A percentile compares a stretch with the other conserved stretches of the same genome.
Evolutionary conservation across 768 basidiomycete species (phyloP).

Genomic region (Infundibulicybe gibba): DNA sequence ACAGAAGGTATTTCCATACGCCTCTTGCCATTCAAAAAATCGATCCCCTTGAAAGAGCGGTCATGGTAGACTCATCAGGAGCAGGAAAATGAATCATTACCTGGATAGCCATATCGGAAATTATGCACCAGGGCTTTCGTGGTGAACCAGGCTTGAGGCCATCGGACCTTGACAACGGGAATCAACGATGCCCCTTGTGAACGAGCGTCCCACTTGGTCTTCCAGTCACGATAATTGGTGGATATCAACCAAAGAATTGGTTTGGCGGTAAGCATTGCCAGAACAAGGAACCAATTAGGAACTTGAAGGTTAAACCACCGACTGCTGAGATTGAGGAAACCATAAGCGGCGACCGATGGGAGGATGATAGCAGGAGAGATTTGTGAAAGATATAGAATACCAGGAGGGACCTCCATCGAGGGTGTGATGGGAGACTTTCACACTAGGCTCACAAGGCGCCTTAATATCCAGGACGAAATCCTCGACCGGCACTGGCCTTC

Average conservation of each 20-base stretch:
- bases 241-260: background rate
- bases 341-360: background rate
- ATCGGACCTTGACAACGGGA: background rate
- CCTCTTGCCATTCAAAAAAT: conserved; percentile 15
- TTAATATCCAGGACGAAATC: too few relatives aligned
- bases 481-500: too few relatives aligned
- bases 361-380: background rate
- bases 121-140: background rate
- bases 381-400: background rate
- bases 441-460: too few relatives aligned
- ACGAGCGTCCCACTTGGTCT: background rate
- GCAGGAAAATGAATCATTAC: background rate
- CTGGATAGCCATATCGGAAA: background rate
- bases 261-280: background rate
- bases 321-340: background rate
- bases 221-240: background rate
- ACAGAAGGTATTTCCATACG: conserved; percentile 20
- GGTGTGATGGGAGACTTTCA: too few relatives aligned
- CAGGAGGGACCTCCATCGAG: background rate
- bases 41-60: conserved; percentile 19
- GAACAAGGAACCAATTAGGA: background rate
- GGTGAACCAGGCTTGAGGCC: background rate
- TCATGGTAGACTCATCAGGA: background rate
- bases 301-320: background rate
- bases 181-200: background rate